Evolutionary conservation across 768 basidiomycete species (phyloP), one percentile per base, ranked within the genome.

Genomic region (Aureoboletus auriporus): DNA sequence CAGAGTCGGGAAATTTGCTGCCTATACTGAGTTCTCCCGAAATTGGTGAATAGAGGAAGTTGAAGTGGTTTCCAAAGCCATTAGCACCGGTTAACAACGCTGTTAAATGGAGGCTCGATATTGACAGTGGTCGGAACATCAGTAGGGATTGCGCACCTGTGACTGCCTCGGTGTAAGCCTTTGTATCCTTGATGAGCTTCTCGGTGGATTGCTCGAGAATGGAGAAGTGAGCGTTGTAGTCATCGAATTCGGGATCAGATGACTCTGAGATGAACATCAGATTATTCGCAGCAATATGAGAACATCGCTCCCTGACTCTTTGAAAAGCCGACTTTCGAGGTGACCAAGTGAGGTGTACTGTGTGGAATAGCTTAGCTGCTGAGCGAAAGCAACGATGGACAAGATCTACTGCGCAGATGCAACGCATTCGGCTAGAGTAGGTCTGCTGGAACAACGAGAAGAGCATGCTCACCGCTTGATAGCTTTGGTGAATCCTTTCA

Each of bases 291-390:
- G 35, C 20, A 31, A 38, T 10, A 16, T 13, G 16, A 38, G 28
- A 12, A n/a, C 13, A 55, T 40, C 16, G 47, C 14, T 37, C 3
- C 67, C 82, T 73, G 63, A 95, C 95, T 94, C 79, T 95, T 95
- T 31, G 93, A 69, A 81, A 93, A 86, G 28, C 96, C 96, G 59
- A 88, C 84, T 74, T 84, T 89, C 60, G 79, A 78, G 49, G 87
- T 90, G 65, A 99, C 74, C 62, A 90, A 71, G 70, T 93, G 92
- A 61, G 96, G 96, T 46, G 94, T 93, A 62, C 94, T 92, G 52
- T 30, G 42, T 63, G 8, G 31, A 17, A 23, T 4, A 20, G 7
- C 17, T 53, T 13, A 63, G 50, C 39, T 29, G 39, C 27, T 50
- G 54, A 42, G 52, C 27, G 23, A 48, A 10, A 36, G n/a, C 33